Percentiles rank a stretch among this genome's conserved stretches.
These are phyloP conservation scores for Phyllosticta paracitricarpa DNA, from an alignment of 2,329 filamentous ascomycete genomes.

Conservation along the genomic window DNA sequence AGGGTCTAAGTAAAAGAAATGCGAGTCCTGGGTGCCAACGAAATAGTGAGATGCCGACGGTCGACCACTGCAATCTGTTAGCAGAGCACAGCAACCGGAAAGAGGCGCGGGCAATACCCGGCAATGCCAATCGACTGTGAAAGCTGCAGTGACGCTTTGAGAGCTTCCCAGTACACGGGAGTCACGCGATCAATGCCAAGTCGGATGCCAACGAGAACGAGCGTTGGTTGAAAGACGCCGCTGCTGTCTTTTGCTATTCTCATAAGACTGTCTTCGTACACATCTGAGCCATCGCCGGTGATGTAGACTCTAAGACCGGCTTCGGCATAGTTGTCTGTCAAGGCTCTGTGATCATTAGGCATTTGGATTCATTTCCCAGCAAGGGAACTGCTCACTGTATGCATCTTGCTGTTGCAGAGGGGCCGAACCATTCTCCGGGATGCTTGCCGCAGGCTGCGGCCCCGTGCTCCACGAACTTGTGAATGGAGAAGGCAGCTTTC, in stretches of 20 bases:
- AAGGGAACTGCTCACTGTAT: conserved; percentile 59
- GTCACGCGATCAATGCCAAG: conserved; percentile 92
- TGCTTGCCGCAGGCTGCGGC: conserved; percentile 83
- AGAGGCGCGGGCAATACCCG: conserved; percentile 50
- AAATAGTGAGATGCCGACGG: conserved; percentile 84
- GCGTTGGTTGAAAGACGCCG: conserved; percentile 64
- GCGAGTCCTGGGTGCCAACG: conserved; percentile 60
- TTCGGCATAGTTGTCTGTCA: conserved; percentile 56
- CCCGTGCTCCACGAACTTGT: conserved; percentile 85
- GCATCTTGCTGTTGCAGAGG: conserved; percentile 88
- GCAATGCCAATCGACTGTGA: conserved; percentile 93
- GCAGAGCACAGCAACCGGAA: not conserved
- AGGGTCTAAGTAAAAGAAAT: conserved; percentile 91
- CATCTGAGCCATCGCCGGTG: conserved; percentile 79
- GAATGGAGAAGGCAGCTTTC: conserved; percentile 82
- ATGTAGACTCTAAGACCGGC: conserved; percentile 70
- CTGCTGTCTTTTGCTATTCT: conserved; percentile 61
- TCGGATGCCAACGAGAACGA: conserved; percentile 80
- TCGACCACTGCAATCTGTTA: conserved; percentile 54
- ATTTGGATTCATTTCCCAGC: not conserved
- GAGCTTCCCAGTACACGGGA: conserved; percentile 87
- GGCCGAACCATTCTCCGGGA: conserved; percentile 96
- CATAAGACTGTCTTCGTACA: conserved; percentile 85
- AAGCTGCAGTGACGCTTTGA: conserved; percentile 75
- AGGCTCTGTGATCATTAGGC: conserved; percentile 46